Evolutionary conservation across 441 rosid genomes (phyloP).

Genomic region (Populus hybrid): DNA sequence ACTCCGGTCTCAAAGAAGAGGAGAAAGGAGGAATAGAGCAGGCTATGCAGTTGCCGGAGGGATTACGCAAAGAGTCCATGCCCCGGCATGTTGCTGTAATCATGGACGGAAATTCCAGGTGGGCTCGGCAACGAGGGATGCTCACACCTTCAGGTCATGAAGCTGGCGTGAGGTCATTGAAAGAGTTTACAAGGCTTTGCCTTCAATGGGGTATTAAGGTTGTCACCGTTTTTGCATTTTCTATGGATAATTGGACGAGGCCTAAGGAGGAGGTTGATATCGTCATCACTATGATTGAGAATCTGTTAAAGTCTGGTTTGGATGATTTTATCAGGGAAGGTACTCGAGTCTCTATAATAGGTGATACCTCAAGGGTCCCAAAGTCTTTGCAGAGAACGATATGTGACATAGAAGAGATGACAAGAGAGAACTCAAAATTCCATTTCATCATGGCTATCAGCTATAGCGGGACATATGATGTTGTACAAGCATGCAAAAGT

Average conservation of each 20-base stretch:
- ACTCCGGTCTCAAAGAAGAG: not conserved
- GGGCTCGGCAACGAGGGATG: constrained; percentile 39
- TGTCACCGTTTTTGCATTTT: constrained; percentile 49
- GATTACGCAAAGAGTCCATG: constrained; percentile 42
- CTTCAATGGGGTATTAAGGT: constrained; percentile 38
- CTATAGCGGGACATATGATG: constrained; percentile 73
- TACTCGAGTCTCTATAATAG: constrained; percentile 50
- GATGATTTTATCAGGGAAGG: constrained; percentile 36
- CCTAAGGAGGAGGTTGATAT: constrained; percentile 45
- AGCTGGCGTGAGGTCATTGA: constrained; percentile 33
- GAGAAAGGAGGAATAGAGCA: not conserved
- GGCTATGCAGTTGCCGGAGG: constrained; percentile 44
- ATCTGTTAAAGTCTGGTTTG: constrained; percentile 28
- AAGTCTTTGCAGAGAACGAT: constrained; percentile 36
- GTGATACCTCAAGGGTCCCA: constrained; percentile 64
- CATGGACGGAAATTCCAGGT: constrained; percentile 81
- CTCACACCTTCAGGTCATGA: constrained; percentile 32
- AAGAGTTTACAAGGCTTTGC: constrained; percentile 25
- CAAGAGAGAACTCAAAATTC: constrained; percentile 44
- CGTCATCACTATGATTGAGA: constrained; percentile 37
- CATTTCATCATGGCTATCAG: constrained; percentile 74
- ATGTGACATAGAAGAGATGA: constrained; percentile 41
- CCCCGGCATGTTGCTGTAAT: constrained; percentile 81
- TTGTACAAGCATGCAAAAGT: constrained; percentile 61
- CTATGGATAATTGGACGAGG: constrained; percentile 41